These are phyloP conservation scores for Fusarium circinatum DNA, from an alignment of 2,329 filamentous ascomycete genomes.

Conservation along the genomic window DNA sequence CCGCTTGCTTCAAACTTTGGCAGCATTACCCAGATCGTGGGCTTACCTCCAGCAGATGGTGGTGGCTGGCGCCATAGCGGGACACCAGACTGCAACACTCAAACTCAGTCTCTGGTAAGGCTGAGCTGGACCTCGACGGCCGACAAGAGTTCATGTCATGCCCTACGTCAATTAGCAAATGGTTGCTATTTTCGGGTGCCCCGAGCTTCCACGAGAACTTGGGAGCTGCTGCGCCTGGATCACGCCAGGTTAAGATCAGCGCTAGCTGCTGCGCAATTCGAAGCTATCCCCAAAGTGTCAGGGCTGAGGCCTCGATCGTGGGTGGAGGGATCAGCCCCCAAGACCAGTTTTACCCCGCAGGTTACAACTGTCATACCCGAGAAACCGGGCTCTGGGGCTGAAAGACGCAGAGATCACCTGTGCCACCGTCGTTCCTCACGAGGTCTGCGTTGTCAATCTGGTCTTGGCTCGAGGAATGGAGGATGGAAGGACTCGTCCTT, in stretches of 20 bases:
- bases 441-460: neutral
- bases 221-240: conserved; percentile 19
- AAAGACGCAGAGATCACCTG: conserved; percentile 19
- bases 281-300: neutral
- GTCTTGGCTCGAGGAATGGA: neutral
- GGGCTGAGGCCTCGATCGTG: conserved; percentile 18
- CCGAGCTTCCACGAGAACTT: neutral
- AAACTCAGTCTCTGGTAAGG: neutral
- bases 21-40: neutral
- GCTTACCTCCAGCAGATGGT: neutral
- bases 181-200: conserved; percentile 27
- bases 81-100: neutral
- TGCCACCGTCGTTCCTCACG: conserved; percentile 9
- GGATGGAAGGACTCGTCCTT: conserved; percentile 1
- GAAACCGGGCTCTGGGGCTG: conserved; percentile 14
- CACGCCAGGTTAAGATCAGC: conserved; percentile 5
- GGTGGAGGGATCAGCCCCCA: neutral
- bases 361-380: neutral
- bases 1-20: too few relatives aligned
- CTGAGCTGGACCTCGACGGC: conserved; percentile 1
- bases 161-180: neutral
- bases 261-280: conserved; percentile 2
- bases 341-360: conserved; percentile 13
- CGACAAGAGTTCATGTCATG: neutral
- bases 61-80: conserved; percentile 2